These are phyloP conservation scores for Oenanthe javanica DNA, from an alignment of 140 eudicot genomes.

Conservation along the genomic window DNA sequence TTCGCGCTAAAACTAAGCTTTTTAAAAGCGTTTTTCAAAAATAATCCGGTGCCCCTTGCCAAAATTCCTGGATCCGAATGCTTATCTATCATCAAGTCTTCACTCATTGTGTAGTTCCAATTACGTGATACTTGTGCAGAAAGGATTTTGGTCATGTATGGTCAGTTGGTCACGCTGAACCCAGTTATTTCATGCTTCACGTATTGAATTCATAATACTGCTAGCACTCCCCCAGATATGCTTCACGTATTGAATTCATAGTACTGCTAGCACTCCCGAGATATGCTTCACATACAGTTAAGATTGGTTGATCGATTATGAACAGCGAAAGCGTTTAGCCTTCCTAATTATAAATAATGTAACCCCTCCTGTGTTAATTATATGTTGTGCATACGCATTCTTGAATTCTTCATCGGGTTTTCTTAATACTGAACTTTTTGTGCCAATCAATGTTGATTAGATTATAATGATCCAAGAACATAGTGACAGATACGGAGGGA, in stretches of 20 bases:
- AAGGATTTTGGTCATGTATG: constrained; percentile 48
- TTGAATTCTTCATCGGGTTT: not conserved
- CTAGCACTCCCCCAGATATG: too few species aligned
- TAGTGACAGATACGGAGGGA: constrained; percentile 36
- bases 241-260: too few species aligned
- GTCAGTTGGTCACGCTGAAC: too few species aligned
- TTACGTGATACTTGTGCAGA: constrained; percentile 18
- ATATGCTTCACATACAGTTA: constrained; percentile 62
- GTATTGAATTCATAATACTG: constrained; percentile 50
- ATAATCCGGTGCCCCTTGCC: too few species aligned
- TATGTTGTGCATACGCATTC: not conserved
- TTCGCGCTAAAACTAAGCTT: too few species aligned
- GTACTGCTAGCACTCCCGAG: constrained; percentile 33
- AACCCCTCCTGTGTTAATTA: not conserved
- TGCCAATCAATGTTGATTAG: not conserved
- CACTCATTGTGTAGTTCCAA: not conserved
- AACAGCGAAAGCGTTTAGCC: too few species aligned
- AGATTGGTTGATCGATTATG: constrained; percentile 44
- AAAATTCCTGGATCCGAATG: too few species aligned
- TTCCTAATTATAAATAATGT: too few species aligned
- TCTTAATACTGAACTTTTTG: too few species aligned
- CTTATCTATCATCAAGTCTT: not conserved
- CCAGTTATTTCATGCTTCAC: not conserved
- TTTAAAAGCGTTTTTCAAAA: too few species aligned
- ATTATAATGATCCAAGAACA: constrained; percentile 49